phyloP scores from a whole-genome alignment of 352 stramenopile genomes.

The Pythium utonaiense region DNA sequence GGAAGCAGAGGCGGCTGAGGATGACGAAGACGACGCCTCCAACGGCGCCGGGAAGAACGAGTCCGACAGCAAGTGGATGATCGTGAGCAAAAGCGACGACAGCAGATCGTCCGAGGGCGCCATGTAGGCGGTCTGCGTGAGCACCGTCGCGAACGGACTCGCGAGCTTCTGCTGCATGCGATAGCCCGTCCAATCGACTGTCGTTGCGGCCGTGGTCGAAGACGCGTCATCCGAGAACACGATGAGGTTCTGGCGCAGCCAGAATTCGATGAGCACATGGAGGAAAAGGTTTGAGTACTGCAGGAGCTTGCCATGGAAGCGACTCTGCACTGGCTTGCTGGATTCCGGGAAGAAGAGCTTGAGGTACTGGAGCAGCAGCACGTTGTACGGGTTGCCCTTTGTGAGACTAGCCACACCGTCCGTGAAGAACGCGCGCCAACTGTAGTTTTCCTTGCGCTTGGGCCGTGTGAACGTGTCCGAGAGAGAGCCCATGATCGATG shows the following conservation, averaged over 20 bases:
- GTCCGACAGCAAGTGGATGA: constrained; percentile 81
- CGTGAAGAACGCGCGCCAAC: constrained; percentile 67
- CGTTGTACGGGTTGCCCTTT: constrained; percentile 79
- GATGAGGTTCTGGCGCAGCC: constrained; percentile 87
- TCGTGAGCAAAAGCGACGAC: constrained; percentile 71
- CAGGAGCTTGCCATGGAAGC: constrained; percentile 73
- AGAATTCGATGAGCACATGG: constrained; percentile 85
- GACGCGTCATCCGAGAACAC: constrained; percentile 66
- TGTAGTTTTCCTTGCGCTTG: constrained; percentile 51
- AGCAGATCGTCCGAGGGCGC: constrained; percentile 80
- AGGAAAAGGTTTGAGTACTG: constrained; percentile 82
- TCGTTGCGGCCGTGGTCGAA: constrained; percentile 5
- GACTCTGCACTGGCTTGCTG: constrained; percentile 54
- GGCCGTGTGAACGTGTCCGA: constrained; percentile 42
- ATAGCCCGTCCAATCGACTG: constrained; percentile 20
- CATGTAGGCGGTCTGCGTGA: constrained; percentile 83
- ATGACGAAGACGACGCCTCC: constrained; percentile 22
- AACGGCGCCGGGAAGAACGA: constrained; percentile 69
- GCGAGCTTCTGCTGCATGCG: constrained; percentile 31
- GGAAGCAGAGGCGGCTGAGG: constrained; percentile 8
- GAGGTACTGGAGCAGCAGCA: constrained; percentile 80
- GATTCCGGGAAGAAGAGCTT: constrained; percentile 73
- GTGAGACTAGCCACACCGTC: constrained; percentile 66
- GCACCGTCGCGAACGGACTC: constrained; percentile 69
- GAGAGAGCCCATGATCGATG: constrained; percentile 45